phyloP scores from a whole-genome alignment of 139 green algal genomes.

The Tetradesmus obliquus region DNA sequence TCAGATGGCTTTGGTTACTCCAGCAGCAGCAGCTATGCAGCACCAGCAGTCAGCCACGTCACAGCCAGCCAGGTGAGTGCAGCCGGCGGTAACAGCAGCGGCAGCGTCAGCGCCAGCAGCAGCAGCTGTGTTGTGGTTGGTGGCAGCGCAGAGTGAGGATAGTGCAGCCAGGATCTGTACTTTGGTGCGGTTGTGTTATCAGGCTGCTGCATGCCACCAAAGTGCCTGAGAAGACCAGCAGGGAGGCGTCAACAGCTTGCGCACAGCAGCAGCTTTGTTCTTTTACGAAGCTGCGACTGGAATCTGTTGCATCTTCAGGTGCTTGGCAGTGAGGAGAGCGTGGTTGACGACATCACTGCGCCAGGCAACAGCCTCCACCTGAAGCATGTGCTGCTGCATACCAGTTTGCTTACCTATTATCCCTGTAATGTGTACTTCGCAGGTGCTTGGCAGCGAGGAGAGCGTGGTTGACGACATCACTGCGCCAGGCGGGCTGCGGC shows the following conservation, averaged over 20 bases:
- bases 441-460: constrained; percentile 62
- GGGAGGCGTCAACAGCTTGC: too few species aligned
- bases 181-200: too few species aligned
- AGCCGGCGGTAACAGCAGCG: neutral
- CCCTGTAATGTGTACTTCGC: neutral
- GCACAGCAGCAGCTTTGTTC: neutral
- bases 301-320: constrained; percentile 36
- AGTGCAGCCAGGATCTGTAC: too few species aligned
- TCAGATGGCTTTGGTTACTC: constrained; percentile 9
- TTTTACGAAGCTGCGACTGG: too few species aligned
- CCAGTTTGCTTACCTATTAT: neutral
- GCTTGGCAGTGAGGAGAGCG: constrained; percentile 55
- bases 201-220: too few species aligned
- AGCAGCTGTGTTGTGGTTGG: neutral
- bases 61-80: constrained; percentile 20
- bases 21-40: constrained; percentile 14
- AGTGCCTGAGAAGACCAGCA: too few species aligned
- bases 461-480: constrained; percentile 72
- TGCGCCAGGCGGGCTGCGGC: constrained; percentile 70
- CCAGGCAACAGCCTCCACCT: constrained; percentile 18
- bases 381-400: neutral
- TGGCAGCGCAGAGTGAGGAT: too few species aligned
- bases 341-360: constrained; percentile 71
- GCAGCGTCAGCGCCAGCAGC: neutral
- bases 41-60: constrained; percentile 15